Base-by-base conservation (phyloP, 78 protist species). In the Chrysochromulina parva region DNA sequence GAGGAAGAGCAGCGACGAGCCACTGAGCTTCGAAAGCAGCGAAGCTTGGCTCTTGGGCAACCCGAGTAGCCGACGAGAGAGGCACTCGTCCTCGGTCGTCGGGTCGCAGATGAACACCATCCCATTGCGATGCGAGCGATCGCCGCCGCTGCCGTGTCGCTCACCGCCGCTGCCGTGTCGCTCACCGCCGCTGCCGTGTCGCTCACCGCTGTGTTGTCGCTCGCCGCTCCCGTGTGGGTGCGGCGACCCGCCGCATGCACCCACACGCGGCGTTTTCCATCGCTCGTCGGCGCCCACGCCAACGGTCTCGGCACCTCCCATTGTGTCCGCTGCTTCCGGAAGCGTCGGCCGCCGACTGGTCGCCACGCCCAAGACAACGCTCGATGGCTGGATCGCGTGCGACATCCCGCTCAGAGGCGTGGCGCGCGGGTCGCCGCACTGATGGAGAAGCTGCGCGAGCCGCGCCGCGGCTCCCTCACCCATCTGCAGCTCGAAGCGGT, bases 401-500 rank as follows among this genome's bases (percentile, higher is more conserved):
- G 38, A 38, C 38, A 38, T 38, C 38, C 38, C 38, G 38, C 38
- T 38, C 38, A 38, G 38, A 38, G 38, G 38, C 38, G 38, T 38
- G 38, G 38, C 38, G 38, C 78, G 28, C 4, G 78, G 82, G 11
- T 17, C 13, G 55, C 82, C 82, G 82, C 3, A 74, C 20, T 38
- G 57, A 11, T 16, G 53, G 82, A 74, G 48, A 1, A 38, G 16
- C 1, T 4, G 24, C 26, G 22, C 53, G 57, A 74, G 53, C 57
- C 17, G 3, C 5, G 14, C 26, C 7, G 82, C 82, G 7, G 11
- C 57, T 55, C 4, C 28, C 4, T 38, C 22, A 55, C 26, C 11
- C 82, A 74, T 53, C 82, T 17, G 82, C 55, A 74, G 9, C 57
- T 74, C 82, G 82, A 74, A 74, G 13, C 82, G 13, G 82, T 74